Evolutionary conservation across 2,329 filamentous ascomycete genomes (phyloP), one percentile per base, ranked within the genome.

Genomic region (Aspergillus transmontanensis): DNA sequence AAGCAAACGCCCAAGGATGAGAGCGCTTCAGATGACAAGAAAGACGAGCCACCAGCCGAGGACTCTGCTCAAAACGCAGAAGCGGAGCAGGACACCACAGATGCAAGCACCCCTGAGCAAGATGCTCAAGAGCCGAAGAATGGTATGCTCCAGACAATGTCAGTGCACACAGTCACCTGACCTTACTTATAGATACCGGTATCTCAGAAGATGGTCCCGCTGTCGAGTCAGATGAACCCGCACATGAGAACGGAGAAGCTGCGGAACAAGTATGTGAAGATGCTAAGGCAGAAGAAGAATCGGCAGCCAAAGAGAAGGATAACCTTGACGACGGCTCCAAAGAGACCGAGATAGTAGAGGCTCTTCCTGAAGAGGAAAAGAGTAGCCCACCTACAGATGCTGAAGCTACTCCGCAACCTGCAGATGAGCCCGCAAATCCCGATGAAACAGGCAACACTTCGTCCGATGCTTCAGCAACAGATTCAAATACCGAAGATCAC

Each of bases 181-280:
- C 50, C 34, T 65, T 53, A 65, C 60, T 56, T 45, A 39, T 61
- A 77, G 76, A 76, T 61, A 73, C 75, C 63, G 73, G 71, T 41
- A 76, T 77, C 64, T 73, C 76, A 65, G 74, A 75, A 50, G 71
- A 68, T 62, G 70, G 76, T 66, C 69, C 69, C 62, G 66, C 67
- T 34, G 73, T 69, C 62, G 76, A 69, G 58, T 64, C 63, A 43
- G 75, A 75, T 45, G 66, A 71, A 59, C 70, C 77, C 60, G 73
- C 75, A 45, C 72, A 71, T 6, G 75, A 77, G 59, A 78, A 78
- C 56, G 75, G 71, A 55, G 74, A 76, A 11, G 72, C 73, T 10
- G 74, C 74, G 32, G 69, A 68, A 59, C 69, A 74, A 66, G 75
- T 71, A 30, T 74, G 68, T 16, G 73, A 77, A 55, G 73, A 76